Conservation (phyloP, 352 stramenopile genomes). For the Pythium dissotocum region DNA sequence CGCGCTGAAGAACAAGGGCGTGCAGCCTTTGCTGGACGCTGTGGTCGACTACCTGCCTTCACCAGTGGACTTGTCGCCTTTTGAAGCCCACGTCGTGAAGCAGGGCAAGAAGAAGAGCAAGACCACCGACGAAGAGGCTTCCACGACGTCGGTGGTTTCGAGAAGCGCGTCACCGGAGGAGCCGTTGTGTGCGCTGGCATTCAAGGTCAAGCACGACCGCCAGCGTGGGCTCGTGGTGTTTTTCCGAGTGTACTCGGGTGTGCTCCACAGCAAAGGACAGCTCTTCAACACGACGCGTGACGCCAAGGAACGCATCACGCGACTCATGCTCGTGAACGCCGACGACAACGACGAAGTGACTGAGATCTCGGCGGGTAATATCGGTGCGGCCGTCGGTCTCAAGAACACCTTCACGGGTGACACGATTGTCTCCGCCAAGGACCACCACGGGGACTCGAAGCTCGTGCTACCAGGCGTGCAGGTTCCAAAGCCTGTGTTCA, state of each 20-base stretch:
- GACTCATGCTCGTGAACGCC: slow-evolving; percentile 89
- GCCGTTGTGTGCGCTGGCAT: slow-evolving; percentile 58
- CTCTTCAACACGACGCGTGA: slow-evolving; percentile 76
- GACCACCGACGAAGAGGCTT: slow-evolving; percentile 21
- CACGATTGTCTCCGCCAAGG: slow-evolving; percentile 87
- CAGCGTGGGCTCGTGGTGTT: slow-evolving; percentile 87
- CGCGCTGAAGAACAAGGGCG: slow-evolving; percentile 86
- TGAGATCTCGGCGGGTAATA: slow-evolving; percentile 84
- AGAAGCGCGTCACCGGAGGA: slow-evolving; percentile 45
- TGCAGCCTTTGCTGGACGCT: slow-evolving; percentile 97
- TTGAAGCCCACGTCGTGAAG: slow-evolving; percentile 50
- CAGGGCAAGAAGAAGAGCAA: slow-evolving; percentile 42
- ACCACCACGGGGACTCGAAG: slow-evolving; percentile 33
- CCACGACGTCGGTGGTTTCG: slow-evolving; percentile 26
- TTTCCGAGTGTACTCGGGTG: slow-evolving; percentile 93
- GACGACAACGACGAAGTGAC: slow-evolving; percentile 90
- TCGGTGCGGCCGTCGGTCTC: slow-evolving; percentile 91
- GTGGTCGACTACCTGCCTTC: slow-evolving; percentile 98
- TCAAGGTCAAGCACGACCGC: slow-evolving; percentile 82
- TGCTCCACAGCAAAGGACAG: slow-evolving; percentile 76
- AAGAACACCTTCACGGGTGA: slow-evolving; percentile 93
- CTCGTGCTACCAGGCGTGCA: slow-evolving; percentile 64
- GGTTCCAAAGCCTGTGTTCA: slow-evolving; percentile 88
- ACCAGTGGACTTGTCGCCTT: slow-evolving; percentile 85
- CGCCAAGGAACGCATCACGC: slow-evolving; percentile 60